Evolutionary conservation across 257 asterid genomes (phyloP), one percentile per base, ranked within the genome.

Genomic region (Solanum pimpinellifolium): DNA sequence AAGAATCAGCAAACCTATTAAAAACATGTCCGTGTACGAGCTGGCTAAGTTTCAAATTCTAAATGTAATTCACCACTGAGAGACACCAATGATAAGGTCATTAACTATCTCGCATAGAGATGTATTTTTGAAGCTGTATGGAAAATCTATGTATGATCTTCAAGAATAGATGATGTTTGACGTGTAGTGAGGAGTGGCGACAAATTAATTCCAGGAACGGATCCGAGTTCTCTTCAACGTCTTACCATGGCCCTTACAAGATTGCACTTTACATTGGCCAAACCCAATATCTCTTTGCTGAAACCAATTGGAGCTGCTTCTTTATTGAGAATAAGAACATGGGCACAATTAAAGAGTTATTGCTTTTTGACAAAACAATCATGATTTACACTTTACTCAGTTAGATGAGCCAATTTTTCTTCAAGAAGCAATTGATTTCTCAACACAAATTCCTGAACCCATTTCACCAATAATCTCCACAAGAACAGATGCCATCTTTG

Each of bases 401-500:
- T 80, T 80, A 27, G 44, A 80, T 13, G 23, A 80, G 85, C 44
- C 44, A 29, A 46, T 47, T 47, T 68, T 72, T 47, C 56, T 47
- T 72, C 47, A 72, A n/a, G 44, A 49, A 85, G 73, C 56, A 72
- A 49, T 35, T 49, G 82, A 44, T 72, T 72, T 72, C 69, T 27
- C 42, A 29, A 18, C 18, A 29, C n/a, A 73, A 69, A 70, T 59
- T 72, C 83, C 83, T 72, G 16, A 74, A 70, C 87, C 87, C 46
- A 25, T 42, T 88, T 90, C 90, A 93, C 96, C 95, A 93, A 77
- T 88, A 90, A 88, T 93, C 96, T 23, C 91, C 86, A 35, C 96
- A 93, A 87, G 95, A 91, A 84, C 96, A 93, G 20, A 66, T 76
- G 11, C 96, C 96, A 39, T 88, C 96, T 90, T 90, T 91, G 87